Evolutionary conservation across 495 filamentous ascomycete genomes (phyloP), one percentile per base, ranked within the genome.

Genomic region (Aspergillus steynii): DNA sequence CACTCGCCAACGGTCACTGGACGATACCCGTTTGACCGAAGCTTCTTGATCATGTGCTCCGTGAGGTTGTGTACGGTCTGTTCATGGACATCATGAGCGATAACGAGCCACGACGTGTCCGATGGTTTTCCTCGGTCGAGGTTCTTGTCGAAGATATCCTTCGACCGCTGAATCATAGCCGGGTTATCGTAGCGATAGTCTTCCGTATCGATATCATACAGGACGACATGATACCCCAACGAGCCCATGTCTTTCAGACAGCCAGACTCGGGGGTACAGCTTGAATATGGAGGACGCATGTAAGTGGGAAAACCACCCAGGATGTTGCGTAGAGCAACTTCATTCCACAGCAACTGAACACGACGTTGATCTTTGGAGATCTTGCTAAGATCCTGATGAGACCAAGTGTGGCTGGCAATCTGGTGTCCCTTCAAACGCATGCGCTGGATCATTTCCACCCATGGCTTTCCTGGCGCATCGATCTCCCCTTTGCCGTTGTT

Each of bases 401-500:
- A 90, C 91, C 90, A 96, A 1, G 90, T 95, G 65, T 96, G 92
- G 65, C 86, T 89, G 31, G 88, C 91, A 56, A 96, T 78, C 69
- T 95, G 92, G 68, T 96, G 92, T n/a, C 91, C 90, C 54, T 79
- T 80, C 49, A 73, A 73, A 61, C 79, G 71, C 88, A 88, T 91
- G 61, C 90, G 87, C 76, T 84, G 69, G 49, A 95, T 88, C 45
- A 91, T 76, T 8, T 77, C 67, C 25, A 79, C 78, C 77, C 85
- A 90, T 2, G 80, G 81, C 27, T 80, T 79, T 5, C 71, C 67
- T 0, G 80, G 78, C 59, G 83, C 82, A 61, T 92, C 89, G 50
- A 92, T 89, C 54, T 81, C 66, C 8, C 89, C 89, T 66, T 92
- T 93, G 62, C 85, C 86, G 26, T 87, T 75, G 66, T 91, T 92